phyloP scores from a whole-genome alignment of 208 protist species.

The Angomonas deanei region DNA sequence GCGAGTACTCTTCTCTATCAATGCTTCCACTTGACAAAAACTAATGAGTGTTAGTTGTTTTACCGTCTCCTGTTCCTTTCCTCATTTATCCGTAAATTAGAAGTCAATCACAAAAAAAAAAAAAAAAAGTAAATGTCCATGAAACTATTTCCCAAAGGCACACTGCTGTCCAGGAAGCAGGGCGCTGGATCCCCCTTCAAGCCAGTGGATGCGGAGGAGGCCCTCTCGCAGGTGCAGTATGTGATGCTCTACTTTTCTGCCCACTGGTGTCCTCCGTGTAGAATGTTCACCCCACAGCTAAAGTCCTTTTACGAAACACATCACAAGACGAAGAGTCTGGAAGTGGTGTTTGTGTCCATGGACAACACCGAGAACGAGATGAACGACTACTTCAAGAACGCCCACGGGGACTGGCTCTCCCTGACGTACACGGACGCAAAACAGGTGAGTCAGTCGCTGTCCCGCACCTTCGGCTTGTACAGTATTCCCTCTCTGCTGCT shows the following conservation, averaged over 20 bases:
- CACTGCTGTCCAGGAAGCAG: background rate
- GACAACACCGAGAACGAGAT: conserved; percentile 42
- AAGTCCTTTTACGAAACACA: conserved; percentile 40
- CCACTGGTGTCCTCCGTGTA: conserved; percentile 80
- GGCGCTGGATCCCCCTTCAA: conserved; percentile 16
- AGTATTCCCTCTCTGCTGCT: conserved; percentile 39
- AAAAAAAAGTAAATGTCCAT: no score
- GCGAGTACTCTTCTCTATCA: no score
- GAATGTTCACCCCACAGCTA: conserved; percentile 64
- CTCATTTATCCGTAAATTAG: no score
- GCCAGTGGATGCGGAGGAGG: conserved; percentile 36
- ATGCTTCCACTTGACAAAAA: no score
- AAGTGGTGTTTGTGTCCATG: conserved; percentile 62
- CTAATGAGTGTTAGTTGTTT: no score
- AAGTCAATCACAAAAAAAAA: no score
- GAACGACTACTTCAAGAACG: conserved; percentile 32
- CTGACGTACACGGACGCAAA: conserved; percentile 33
- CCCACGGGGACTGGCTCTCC: conserved; percentile 44
- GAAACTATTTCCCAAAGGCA: background rate
- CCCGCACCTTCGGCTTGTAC: conserved; percentile 12
- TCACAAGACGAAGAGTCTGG: conserved; percentile 37
- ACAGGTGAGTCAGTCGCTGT: conserved; percentile 7
- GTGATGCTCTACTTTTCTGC: conserved; percentile 78
- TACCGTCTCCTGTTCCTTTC: no score
- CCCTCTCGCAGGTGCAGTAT: conserved; percentile 39